phyloP scores from a whole-genome alignment of 2,329 filamentous ascomycete genomes.

The Aspergillus bombycis region DNA sequence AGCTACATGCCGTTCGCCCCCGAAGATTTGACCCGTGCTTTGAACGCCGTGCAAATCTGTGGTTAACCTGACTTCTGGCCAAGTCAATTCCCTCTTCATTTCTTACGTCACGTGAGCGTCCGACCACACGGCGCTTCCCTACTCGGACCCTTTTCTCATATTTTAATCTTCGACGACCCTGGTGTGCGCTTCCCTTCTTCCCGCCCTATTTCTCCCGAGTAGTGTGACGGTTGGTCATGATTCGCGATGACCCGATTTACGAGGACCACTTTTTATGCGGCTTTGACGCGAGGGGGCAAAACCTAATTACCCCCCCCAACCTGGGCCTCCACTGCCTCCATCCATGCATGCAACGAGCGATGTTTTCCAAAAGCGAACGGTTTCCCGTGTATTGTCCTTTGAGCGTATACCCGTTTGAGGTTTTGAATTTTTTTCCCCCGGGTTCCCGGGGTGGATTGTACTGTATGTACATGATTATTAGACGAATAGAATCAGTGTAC shows the following conservation, averaged over 20 bases:
- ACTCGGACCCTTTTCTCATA: background rate
- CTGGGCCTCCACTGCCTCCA: slow-evolving; percentile 1
- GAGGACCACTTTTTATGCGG: slow-evolving; percentile 4
- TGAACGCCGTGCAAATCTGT: slow-evolving; percentile 41
- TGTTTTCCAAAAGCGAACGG: slow-evolving; percentile 18
- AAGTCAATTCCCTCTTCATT: slow-evolving; percentile 9
- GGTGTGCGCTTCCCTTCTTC: slow-evolving; percentile 11
- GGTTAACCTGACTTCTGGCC: slow-evolving; percentile 18
- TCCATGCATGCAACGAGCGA: slow-evolving; percentile 16
- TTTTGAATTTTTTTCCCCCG: slow-evolving; percentile 4
- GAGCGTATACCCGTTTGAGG: slow-evolving; percentile 35
- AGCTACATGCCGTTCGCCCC: slow-evolving; percentile 37
- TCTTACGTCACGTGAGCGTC: slow-evolving; percentile 4
- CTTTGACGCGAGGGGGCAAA: slow-evolving; percentile 11
- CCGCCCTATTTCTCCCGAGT: slow-evolving; percentile 1
- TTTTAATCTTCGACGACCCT: slow-evolving; percentile 14
- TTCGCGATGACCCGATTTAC: background rate
- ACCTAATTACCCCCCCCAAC: slow-evolving; percentile 1
- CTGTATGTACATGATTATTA: slow-evolving; percentile 6
- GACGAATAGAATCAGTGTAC: slow-evolving; percentile 1
- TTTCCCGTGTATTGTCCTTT: slow-evolving; percentile 25
- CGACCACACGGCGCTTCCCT: slow-evolving; percentile 1
- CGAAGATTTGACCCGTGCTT: slow-evolving; percentile 40
- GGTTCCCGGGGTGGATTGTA: slow-evolving; percentile 3
- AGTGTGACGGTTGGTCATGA: background rate